Conservation (phyloP, 192 early-diverging fungal species). For the Gigaspora rosea region DNA sequence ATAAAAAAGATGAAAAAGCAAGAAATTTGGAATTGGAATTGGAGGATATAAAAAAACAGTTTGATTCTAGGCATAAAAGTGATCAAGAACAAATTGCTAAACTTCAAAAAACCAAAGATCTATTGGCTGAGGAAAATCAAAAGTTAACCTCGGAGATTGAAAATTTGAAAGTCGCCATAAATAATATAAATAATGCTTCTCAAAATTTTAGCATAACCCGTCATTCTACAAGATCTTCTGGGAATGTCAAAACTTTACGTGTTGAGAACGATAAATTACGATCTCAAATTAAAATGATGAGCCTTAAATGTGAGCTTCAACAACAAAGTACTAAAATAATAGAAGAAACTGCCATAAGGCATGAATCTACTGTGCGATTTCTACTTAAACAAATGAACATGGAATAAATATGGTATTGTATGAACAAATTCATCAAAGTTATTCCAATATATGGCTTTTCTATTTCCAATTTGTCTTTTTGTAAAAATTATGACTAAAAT, state of each 20-base stretch:
- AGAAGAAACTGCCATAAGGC: not conserved
- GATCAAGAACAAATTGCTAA: not conserved
- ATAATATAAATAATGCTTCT: not conserved
- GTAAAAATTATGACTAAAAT: too few species aligned
- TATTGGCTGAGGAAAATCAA: not conserved
- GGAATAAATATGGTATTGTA: too few species aligned
- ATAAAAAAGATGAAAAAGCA: not conserved
- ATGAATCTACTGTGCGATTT: not conserved
- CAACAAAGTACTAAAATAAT: not conserved
- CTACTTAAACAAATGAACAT: not conserved
- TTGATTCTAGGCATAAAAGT: not conserved
- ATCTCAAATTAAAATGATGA: not conserved
- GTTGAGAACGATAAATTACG: not conserved
- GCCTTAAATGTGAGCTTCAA: not conserved
- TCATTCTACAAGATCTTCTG: not conserved
- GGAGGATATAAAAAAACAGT: not conserved
- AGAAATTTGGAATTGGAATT: not conserved
- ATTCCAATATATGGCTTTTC: too few species aligned
- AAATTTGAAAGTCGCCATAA: not conserved
- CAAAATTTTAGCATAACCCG: not conserved
- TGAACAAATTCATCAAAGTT: too few species aligned
- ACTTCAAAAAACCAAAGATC: not conserved
- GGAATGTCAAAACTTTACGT: not conserved
- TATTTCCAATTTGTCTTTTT: too few species aligned
- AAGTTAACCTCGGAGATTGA: not conserved